Evolutionary conservation across 2,329 filamentous ascomycete species (phyloP), one percentile per base, ranked within the genome.

Genomic region (Blastomyces percursus): DNA sequence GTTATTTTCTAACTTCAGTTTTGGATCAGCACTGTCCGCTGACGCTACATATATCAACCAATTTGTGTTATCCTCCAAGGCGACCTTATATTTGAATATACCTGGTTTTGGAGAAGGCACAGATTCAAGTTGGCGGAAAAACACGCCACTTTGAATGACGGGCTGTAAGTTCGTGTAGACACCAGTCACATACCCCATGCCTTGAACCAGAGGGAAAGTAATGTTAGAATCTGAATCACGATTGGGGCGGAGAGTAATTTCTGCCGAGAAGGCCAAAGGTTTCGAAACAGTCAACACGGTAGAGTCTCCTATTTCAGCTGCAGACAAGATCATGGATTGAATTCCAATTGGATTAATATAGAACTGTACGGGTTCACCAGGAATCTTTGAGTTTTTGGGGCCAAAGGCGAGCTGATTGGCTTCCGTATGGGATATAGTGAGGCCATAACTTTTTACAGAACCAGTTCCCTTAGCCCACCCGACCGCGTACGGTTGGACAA

Each of bases 131-230:
- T 81, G 85, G 63, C 81, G 81, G 78, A 93, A 95, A 64, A 87
- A 88, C 1, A 94, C 82, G 0, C 85, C 86, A 27, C 86, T 88
- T 68, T 92, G 86, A 52, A 97, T 81, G 3, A 86, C 71, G 0
- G 93, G 93, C 8, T 84, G 86, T 0, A 85, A 80, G 38, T 85
- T 84, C 61, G 80, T 81, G 74, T 92, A 97, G 21, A 88, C 74
- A 0, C 81, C 92, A 4, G 92, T 96, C 21, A 96, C 80, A 69
- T 91, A 96, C 0, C 85, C 87, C 85, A 95, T 94, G 12, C 94
- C 94, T 71, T 97, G 93, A 0, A 96, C 85, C 8, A 96, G 72
- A 0, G 92, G 91, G 66, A 96, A 91, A 0, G 84, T 87, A 24
- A 97, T 81, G 1, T 82, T 79, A 0, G 87, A 82, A 1, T 79